Evolutionary conservation across 352 stramenopile species (phyloP), one percentile per base, ranked within the genome.

Genomic region (Thraustotheca clavata): DNA sequence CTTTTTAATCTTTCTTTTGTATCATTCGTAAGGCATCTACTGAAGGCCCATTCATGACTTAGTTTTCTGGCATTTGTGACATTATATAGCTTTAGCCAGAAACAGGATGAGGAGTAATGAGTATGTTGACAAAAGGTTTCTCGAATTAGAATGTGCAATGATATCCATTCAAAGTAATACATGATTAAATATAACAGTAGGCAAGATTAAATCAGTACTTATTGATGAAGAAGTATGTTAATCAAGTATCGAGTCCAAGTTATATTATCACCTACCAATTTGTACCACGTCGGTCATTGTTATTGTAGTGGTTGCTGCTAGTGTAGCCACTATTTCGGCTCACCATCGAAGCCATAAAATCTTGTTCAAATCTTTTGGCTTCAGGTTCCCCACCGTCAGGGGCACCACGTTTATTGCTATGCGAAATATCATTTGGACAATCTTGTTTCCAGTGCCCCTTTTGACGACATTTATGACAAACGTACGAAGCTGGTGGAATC

Each of bases 381-480:
- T 50, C 43, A 29, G 27, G 43, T 29, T 50, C 43, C 22, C 22
- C 22, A 6, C 43, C 43, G 14, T 50, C 43, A 22, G 43, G 43
- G 22, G 43, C 6, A 6, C 43, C 43, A 29, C 43, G 43, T 29
- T 50, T 50, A 29, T 50, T 50, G 6, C 6, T 14, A 29, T 50
- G 43, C 7, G 43, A 29, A n/a, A 60, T 66, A 60, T 93, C 84
- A 73, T 91, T 80, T 0, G 84, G 84, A 36, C 84, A 94, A 57
- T 94, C 84, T 55, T 91, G 83, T 69, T 94, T 94, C 84, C 84
- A 94, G 60, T 94, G 84, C 26, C 84, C 84, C 59, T 94, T 94
- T 57, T 94, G 84, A 3, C 84, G 82, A 24, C 84, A 94, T 55
- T 91, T 91, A 73, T 94, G 84, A 69, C 84, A 94, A 40, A 81